phyloP scores from a whole-genome alignment of 2,329 filamentous ascomycete species.

The Pyricularia pennisetigena region DNA sequence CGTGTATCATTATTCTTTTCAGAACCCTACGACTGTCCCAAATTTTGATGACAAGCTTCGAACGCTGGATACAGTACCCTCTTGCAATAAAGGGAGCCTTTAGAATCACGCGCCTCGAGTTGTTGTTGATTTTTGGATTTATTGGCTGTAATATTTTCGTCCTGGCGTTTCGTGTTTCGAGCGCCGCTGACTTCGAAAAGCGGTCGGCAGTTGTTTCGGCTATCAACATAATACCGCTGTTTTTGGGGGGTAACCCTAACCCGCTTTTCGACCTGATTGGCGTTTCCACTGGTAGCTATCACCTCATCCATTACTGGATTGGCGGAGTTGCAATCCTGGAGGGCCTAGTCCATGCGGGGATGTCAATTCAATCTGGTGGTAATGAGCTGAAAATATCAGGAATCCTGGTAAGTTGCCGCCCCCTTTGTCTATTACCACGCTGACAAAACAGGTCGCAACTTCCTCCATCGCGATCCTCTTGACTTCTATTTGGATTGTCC shows the following conservation, averaged over 20 bases:
- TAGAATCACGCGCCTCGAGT: not conserved
- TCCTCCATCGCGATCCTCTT: too few relatives aligned
- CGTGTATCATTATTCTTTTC: not conserved
- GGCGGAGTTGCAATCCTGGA: too few relatives aligned
- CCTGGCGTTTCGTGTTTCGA: not conserved
- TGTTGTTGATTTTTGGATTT: not conserved
- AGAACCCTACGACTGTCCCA: not conserved
- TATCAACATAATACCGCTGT: not conserved
- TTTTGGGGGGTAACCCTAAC: not conserved
- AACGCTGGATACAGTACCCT: not conserved
- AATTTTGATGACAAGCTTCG: not conserved
- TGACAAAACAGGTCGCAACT: too few relatives aligned
- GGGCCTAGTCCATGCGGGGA: too few relatives aligned
- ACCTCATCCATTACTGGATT: too few relatives aligned
- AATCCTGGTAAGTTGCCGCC: too few relatives aligned
- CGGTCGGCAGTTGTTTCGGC: not conserved
- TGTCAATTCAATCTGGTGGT: too few relatives aligned
- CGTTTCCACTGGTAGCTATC: too few relatives aligned
- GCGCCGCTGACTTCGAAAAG: not conserved
- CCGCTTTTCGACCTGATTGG: too few relatives aligned
- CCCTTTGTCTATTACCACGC: too few relatives aligned
- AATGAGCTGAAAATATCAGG: too few relatives aligned
- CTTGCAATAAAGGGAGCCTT: not conserved
- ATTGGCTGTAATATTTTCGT: not conserved
- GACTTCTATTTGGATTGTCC: not conserved